Conservation (phyloP, 345 rosid genomes). For the Citrus maxima region DNA sequence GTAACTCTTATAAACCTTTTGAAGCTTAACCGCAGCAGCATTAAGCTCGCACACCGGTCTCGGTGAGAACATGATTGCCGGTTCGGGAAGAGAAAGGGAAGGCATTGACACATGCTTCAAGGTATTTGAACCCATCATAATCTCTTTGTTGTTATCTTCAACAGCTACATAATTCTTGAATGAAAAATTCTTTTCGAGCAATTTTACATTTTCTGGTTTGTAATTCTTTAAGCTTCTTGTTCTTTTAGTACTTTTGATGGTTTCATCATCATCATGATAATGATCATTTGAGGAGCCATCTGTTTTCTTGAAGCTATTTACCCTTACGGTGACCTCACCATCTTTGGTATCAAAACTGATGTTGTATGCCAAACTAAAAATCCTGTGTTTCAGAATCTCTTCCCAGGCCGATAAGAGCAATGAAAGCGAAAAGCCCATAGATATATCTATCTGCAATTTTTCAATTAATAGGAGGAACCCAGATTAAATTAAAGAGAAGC, state of each 20-base stretch:
- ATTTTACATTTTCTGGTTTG: slow-evolving; percentile 26
- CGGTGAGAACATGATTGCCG: slow-evolving; percentile 53
- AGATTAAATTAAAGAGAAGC: background rate
- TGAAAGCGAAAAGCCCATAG: slow-evolving; percentile 42
- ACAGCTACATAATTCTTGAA: slow-evolving; percentile 28
- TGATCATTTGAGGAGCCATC: slow-evolving; percentile 8
- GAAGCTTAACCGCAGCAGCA: slow-evolving; percentile 83
- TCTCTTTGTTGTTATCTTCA: slow-evolving; percentile 9
- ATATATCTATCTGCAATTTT: too few species aligned
- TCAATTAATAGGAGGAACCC: too few species aligned
- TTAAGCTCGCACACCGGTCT: slow-evolving; percentile 70
- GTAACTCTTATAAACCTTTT: slow-evolving; percentile 90
- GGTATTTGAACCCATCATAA: background rate
- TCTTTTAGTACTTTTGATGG: background rate
- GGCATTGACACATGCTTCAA: slow-evolving; percentile 16
- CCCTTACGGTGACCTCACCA: slow-evolving; percentile 18
- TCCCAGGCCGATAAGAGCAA: slow-evolving; percentile 39
- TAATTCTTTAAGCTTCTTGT: slow-evolving; percentile 28
- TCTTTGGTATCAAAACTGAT: slow-evolving; percentile 16
- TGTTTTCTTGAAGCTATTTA: slow-evolving; percentile 31
- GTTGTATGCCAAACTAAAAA: slow-evolving; percentile 19
- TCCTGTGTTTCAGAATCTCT: slow-evolving; percentile 24
- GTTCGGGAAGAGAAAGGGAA: slow-evolving; percentile 47
- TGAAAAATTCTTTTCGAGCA: slow-evolving; percentile 26
- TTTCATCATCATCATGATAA: too few species aligned